These are phyloP conservation scores for Serendipita sp. DNA, from an alignment of 768 basidiomycete species.

Conservation along the genomic window DNA sequence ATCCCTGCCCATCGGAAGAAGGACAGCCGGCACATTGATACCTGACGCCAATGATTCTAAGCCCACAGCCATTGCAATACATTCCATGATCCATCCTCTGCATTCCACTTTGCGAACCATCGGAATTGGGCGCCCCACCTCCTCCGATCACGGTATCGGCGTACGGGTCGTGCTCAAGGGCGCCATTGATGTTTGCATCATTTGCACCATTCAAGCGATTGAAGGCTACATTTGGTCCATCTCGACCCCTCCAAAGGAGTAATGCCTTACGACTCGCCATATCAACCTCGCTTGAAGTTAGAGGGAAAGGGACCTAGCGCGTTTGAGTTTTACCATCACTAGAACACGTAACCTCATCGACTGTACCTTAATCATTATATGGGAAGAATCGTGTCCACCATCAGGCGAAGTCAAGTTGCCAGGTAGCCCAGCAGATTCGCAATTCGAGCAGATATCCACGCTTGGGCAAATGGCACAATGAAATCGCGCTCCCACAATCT, in stretches of 20 bases:
- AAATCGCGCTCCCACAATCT: slow-evolving; percentile 83
- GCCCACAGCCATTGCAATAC: slow-evolving; percentile 7
- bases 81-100: slow-evolving; percentile 7
- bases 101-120: background rate
- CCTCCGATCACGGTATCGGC: background rate
- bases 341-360: background rate
- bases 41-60: slow-evolving; percentile 62
- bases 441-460: slow-evolving; percentile 74
- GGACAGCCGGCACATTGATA: slow-evolving; percentile 88
- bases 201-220: slow-evolving; percentile 38
- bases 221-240: slow-evolving; percentile 54
- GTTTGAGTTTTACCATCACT: background rate
- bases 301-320: slow-evolving; percentile 69
- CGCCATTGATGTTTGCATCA: slow-evolving; percentile 18
- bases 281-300: slow-evolving; percentile 57
- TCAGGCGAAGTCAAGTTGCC: slow-evolving; percentile 65
- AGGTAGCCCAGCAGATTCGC: slow-evolving; percentile 72
- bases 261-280: slow-evolving; percentile 60
- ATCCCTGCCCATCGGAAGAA: slow-evolving; percentile 43
- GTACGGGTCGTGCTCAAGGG: slow-evolving; percentile 17
- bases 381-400: slow-evolving; percentile 65
- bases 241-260: slow-evolving; percentile 58
- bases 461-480: slow-evolving; percentile 82
- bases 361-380: slow-evolving; percentile 83
- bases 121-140: background rate